Evolutionary conservation across 768 basidiomycete species (phyloP).

Genomic region (Scleroderma bovista): DNA sequence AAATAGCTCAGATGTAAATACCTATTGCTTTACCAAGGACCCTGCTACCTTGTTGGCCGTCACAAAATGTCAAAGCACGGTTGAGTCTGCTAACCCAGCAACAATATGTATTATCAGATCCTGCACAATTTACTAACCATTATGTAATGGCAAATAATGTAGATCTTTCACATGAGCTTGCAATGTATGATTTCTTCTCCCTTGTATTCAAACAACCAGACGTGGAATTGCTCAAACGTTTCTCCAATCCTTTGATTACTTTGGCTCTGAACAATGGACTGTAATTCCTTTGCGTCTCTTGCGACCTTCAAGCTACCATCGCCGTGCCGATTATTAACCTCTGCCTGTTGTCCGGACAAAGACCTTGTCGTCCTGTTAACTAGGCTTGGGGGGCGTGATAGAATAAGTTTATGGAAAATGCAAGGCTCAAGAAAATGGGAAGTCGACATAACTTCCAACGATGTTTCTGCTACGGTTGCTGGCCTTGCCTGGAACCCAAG

Average conservation of each 20-base stretch:
- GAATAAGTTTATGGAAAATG: constrained; percentile 75
- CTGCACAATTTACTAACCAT: no score
- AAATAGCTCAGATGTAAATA: no score
- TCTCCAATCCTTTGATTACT: not conserved
- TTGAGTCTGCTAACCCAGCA: no score
- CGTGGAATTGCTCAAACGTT: no score
- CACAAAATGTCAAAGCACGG: no score
- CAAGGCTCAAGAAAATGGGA: constrained; percentile 82
- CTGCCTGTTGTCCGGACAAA: constrained; percentile 83
- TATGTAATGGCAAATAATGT: not conserved
- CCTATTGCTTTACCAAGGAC: no score
- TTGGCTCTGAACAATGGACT: constrained; percentile 27
- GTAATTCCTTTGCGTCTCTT: constrained; percentile 48
- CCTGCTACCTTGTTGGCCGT: no score
- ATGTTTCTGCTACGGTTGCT: constrained; percentile 43
- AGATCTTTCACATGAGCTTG: not conserved
- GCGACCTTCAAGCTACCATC: constrained; percentile 52
- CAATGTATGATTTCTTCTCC: no score
- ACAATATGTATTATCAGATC: no score
- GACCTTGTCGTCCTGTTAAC: constrained; percentile 68
- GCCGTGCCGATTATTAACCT: constrained; percentile 49
- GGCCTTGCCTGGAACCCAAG: constrained; percentile 79
- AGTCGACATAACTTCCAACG: constrained; percentile 52
- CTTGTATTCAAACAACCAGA: no score
- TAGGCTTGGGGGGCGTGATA: constrained; percentile 60